Conservation (phyloP, 768 basidiomycete species). For the Mycena alexandri region DNA sequence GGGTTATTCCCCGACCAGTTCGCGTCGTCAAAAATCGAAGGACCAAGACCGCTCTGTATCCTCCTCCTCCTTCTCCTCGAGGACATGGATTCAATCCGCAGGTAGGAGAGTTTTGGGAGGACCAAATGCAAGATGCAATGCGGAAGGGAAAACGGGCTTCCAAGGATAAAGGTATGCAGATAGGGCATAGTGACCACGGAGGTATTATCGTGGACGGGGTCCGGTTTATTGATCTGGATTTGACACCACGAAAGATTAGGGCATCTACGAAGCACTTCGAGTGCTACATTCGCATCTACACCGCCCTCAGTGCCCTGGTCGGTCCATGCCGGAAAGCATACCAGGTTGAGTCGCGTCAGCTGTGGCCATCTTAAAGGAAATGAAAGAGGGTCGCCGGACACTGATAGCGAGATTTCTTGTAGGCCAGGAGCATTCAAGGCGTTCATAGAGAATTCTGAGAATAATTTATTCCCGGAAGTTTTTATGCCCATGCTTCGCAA, state of each 20-base stretch:
- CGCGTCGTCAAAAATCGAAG: not conserved
- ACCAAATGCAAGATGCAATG: not conserved
- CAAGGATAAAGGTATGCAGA: not conserved
- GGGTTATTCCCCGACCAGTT: not conserved
- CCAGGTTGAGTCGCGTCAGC: constrained; percentile 1
- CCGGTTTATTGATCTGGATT: not conserved
- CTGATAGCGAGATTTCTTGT: not conserved
- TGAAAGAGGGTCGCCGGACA: not conserved
- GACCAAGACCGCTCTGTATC: too few species aligned
- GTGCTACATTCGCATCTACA: not conserved
- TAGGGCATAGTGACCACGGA: not conserved
- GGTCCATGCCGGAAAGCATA: not conserved
- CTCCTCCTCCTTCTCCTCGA: too few species aligned
- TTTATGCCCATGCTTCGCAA: not conserved
- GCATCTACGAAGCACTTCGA: constrained; percentile 13
- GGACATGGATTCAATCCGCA: not conserved
- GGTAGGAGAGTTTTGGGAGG: not conserved
- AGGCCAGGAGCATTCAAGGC: not conserved
- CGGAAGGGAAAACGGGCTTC: not conserved
- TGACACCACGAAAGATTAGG: constrained; percentile 8
- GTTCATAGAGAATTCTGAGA: not conserved
- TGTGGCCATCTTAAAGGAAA: constrained; percentile 1
- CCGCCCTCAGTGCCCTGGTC: not conserved
- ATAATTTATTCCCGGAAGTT: not conserved
- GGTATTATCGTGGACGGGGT: not conserved